Evolutionary conservation across 768 basidiomycete species (phyloP).

Genomic region (Holtermanniella nyarrowii): DNA sequence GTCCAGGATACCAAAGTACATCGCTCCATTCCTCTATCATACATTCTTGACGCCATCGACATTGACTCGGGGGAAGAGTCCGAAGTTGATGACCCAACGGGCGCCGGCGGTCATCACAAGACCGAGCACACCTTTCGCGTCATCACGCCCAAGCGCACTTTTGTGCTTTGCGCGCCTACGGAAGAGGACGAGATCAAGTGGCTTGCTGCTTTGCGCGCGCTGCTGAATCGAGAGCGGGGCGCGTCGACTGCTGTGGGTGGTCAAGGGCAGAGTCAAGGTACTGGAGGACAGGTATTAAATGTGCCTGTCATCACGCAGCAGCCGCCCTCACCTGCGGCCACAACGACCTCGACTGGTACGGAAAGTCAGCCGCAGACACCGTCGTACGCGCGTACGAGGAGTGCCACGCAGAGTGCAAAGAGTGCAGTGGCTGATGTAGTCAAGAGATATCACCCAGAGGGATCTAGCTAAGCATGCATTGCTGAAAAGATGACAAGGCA

Average conservation of each 20-base stretch:
- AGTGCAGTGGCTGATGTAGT: slow-evolving; percentile 41
- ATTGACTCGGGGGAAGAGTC: slow-evolving; percentile 46
- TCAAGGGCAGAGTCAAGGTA: neutral
- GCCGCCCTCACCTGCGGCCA: slow-evolving; percentile 15
- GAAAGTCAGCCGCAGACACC: neutral
- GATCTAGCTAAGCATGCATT: neutral
- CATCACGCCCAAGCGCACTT: slow-evolving; percentile 82
- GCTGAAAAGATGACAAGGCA: neutral
- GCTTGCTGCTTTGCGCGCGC: slow-evolving; percentile 85
- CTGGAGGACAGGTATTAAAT: neutral
- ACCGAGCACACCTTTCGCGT: slow-evolving; percentile 76
- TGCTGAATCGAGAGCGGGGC: slow-evolving; percentile 52
- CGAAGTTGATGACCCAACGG: slow-evolving; percentile 27
- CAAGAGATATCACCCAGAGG: slow-evolving; percentile 32
- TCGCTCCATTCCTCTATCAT: slow-evolving; percentile 68
- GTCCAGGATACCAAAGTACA: slow-evolving; percentile 78
- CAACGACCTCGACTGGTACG: slow-evolving; percentile 1
- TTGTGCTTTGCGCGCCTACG: slow-evolving; percentile 81
- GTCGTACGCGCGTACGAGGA: slow-evolving; percentile 16
- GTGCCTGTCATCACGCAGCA: slow-evolving; percentile 11
- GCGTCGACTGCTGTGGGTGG: slow-evolving; percentile 1
- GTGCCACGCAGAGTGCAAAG: slow-evolving; percentile 41
- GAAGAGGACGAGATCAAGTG: slow-evolving; percentile 99
- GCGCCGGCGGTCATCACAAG: slow-evolving; percentile 30
- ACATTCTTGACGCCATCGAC: slow-evolving; percentile 86